Percentiles rank a stretch among this genome's conserved stretches.
These are phyloP conservation scores for Metschnikowia henanensis DNA, from an alignment of 805 yeast species.

Conservation along the genomic window DNA sequence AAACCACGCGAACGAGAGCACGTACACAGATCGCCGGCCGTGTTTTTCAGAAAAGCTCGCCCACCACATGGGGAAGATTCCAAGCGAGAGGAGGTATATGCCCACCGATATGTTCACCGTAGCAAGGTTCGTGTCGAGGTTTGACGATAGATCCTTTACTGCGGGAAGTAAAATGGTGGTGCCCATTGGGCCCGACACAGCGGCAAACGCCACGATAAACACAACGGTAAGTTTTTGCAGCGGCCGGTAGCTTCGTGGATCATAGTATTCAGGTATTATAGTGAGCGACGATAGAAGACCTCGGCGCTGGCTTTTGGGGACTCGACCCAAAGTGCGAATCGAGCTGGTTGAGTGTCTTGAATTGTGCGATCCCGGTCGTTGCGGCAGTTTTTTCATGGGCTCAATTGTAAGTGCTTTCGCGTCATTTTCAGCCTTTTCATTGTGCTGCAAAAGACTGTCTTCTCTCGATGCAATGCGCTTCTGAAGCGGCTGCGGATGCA, in stretches of 20 bases:
- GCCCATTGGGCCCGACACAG: conserved; percentile 87
- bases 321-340: conserved; percentile 2
- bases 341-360: neutral
- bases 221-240: conserved; percentile 54
- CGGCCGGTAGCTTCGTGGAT: conserved; percentile 63
- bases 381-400: neutral
- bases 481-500: conserved; percentile 3
- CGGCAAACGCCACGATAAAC: conserved; percentile 67
- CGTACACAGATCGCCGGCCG: conserved; percentile 75
- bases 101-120: conserved; percentile 80
- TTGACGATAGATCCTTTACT: conserved; percentile 53
- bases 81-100: conserved; percentile 68
- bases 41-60: conserved; percentile 71
- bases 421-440: neutral
- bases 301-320: conserved; percentile 41
- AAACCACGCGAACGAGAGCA: conserved; percentile 63
- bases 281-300: conserved; percentile 57
- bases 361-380: neutral
- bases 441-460: neutral
- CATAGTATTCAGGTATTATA: conserved; percentile 67
- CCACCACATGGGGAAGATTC: conserved; percentile 90
- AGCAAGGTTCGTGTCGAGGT: conserved; percentile 55
- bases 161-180: conserved; percentile 84
- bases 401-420: neutral
- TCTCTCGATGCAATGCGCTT: neutral